Conservation (phyloP, 495 filamentous ascomycete species). For the Podospora anserina region DNA sequence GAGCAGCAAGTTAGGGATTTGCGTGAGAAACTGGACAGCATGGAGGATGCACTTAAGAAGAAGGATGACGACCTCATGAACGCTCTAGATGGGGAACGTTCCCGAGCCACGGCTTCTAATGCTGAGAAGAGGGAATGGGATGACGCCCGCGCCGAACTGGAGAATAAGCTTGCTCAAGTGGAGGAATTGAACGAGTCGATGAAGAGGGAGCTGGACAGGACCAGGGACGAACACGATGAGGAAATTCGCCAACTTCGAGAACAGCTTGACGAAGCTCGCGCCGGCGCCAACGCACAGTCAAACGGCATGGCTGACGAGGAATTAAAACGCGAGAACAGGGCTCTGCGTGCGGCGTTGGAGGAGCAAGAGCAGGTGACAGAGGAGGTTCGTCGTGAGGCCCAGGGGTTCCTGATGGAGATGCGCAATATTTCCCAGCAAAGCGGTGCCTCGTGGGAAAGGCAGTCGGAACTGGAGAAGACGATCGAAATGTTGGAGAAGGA, state of each 20-base stretch:
- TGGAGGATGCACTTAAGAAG: slow-evolving; percentile 60
- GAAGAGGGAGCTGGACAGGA: slow-evolving; percentile 69
- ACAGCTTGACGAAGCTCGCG: slow-evolving; percentile 56
- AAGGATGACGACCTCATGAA: slow-evolving; percentile 48
- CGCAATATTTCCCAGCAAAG: slow-evolving; percentile 75
- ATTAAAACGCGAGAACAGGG: slow-evolving; percentile 68
- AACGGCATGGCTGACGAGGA: slow-evolving; percentile 49
- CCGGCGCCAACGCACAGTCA: slow-evolving; percentile 20
- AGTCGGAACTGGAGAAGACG: slow-evolving; percentile 69
- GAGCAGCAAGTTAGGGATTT: slow-evolving; percentile 72
- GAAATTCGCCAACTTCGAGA: slow-evolving; percentile 61
- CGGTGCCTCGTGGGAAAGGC: slow-evolving; percentile 72
- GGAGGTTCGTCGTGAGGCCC: slow-evolving; percentile 81
- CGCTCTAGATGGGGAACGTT: slow-evolving; percentile 43
- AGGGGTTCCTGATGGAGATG: slow-evolving; percentile 86
- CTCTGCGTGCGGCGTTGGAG: slow-evolving; percentile 63
- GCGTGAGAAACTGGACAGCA: slow-evolving; percentile 65
- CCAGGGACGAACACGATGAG: slow-evolving; percentile 62
- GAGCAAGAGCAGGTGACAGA: slow-evolving; percentile 83
- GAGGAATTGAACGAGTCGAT: slow-evolving; percentile 73
- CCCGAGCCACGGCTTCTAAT: slow-evolving; percentile 45
- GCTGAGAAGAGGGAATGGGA: slow-evolving; percentile 67
- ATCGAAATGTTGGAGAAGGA: slow-evolving; percentile 75
- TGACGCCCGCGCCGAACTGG: slow-evolving; percentile 66
- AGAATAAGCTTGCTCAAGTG: slow-evolving; percentile 73